A percentile compares a stretch with the other conserved stretches of the same genome.
Conservation (phyloP, 2,329 filamentous ascomycete species). For the Sclerotinia sclerotiorum region DNA sequence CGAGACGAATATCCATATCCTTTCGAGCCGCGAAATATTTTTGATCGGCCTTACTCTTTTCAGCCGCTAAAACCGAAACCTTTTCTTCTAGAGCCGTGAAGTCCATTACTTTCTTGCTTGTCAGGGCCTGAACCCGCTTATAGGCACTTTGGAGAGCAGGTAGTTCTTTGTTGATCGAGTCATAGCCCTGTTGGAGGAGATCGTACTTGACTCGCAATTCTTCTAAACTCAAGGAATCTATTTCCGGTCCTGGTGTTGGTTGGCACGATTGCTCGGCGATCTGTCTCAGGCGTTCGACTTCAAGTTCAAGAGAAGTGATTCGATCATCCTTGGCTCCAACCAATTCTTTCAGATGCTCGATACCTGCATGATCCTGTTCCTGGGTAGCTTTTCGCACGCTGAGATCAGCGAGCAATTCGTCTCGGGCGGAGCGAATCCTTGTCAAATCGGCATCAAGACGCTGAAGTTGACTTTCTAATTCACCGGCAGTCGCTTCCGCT, state of each 20-base stretch:
- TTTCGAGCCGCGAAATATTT: constrained; percentile 98
- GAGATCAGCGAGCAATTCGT: constrained; percentile 82
- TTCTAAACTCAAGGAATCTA: constrained; percentile 63
- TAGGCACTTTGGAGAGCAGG: constrained; percentile 88
- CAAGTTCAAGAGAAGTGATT: constrained; percentile 78
- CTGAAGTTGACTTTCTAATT: constrained; percentile 79
- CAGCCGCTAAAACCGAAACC: constrained; percentile 69
- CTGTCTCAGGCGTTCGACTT: constrained; percentile 69
- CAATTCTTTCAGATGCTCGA: constrained; percentile 76
- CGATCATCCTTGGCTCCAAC: constrained; percentile 75
- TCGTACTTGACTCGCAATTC: constrained; percentile 72
- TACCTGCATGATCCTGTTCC: constrained; percentile 70
- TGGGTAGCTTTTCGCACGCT: constrained; percentile 75
- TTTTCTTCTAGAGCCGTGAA: constrained; percentile 75
- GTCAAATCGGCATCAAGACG: constrained; percentile 81
- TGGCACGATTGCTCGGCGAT: constrained; percentile 48
- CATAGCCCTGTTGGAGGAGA: constrained; percentile 76
- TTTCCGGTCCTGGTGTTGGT: constrained; percentile 46
- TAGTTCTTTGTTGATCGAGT: constrained; percentile 82
- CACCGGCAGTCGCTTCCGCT: constrained; percentile 66
- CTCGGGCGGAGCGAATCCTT: constrained; percentile 77
- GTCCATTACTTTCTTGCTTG: constrained; percentile 83
- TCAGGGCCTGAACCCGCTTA: constrained; percentile 81
- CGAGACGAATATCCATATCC: constrained; percentile 80
- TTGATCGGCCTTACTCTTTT: constrained; percentile 95